These are phyloP conservation scores for Penicillium psychrosexuale DNA, from an alignment of 2,329 filamentous ascomycete species.

Conservation along the genomic window DNA sequence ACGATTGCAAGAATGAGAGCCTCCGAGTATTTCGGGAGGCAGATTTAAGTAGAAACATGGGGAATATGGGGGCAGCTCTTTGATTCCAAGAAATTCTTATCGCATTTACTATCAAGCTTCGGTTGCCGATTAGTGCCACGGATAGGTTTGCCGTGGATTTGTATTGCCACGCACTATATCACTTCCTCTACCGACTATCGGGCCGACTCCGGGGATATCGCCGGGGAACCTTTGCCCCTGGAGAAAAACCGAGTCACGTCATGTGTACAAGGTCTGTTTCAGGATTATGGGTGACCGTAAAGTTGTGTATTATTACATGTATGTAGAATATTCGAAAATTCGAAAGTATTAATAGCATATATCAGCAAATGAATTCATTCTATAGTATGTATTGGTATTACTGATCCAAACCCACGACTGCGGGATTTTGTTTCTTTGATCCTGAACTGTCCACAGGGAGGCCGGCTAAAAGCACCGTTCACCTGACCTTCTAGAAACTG, in stretches of 20 bases:
- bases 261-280: neutral
- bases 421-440: too few relatives aligned
- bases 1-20: neutral
- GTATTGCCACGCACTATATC: neutral
- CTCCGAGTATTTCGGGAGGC: neutral
- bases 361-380: too few relatives aligned
- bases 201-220: neutral
- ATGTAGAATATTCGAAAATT: too few relatives aligned
- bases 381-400: too few relatives aligned
- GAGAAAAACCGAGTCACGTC: neutral
- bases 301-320: too few relatives aligned
- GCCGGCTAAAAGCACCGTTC: neutral
- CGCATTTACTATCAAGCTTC: conserved; percentile 1
- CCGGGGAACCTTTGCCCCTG: neutral
- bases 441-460: too few relatives aligned
- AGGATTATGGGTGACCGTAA: neutral
- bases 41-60: conserved; percentile 8
- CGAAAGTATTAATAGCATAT: too few relatives aligned
- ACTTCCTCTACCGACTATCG: neutral
- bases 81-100: neutral
- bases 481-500: conserved; percentile 1
- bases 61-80: neutral
- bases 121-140: neutral
- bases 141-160: accelerated
- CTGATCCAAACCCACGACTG: too few relatives aligned